Evolutionary conservation across 176 grass and related monocot species (phyloP).

Genomic region (Puccinellia tenuiflora): DNA sequence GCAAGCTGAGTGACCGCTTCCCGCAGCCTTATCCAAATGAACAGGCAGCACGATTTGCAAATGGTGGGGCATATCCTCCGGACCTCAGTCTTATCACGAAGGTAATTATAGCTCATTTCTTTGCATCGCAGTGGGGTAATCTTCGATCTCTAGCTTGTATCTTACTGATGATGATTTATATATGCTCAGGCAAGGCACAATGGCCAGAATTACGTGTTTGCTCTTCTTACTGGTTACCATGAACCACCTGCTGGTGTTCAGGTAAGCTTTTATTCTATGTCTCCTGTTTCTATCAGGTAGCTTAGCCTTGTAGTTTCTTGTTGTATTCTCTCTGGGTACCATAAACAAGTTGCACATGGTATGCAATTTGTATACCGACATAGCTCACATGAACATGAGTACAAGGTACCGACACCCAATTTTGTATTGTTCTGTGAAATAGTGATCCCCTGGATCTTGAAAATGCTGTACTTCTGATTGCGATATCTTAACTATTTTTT

Average conservation of each 20-base stretch:
- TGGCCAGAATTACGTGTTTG: conserved; percentile 95
- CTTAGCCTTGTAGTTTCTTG: conserved; percentile 13
- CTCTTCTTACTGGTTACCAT: conserved; percentile 93
- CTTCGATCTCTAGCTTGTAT: not conserved
- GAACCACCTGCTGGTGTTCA: conserved; percentile 97
- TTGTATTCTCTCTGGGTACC: not conserved
- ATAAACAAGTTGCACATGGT: not conserved
- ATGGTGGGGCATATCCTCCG: conserved; percentile 94
- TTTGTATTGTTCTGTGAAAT: conserved; percentile 8
- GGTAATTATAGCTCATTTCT: conserved; percentile 30
- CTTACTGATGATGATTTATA: not conserved
- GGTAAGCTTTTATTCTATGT: conserved; percentile 39
- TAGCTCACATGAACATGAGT: not conserved
- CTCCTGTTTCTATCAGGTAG: not conserved
- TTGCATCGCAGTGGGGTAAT: not conserved
- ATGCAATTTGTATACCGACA: not conserved
- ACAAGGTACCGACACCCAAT: not conserved
- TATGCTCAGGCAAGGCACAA: conserved; percentile 73
- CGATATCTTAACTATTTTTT: not conserved
- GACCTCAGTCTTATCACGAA: conserved; percentile 97
- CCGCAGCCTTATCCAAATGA: conserved; percentile 92
- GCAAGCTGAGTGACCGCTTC: conserved; percentile 91
- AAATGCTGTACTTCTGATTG: not conserved
- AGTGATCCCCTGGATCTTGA: not conserved
- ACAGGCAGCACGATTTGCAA: conserved; percentile 93